These are phyloP conservation scores for Phycomyces blakesleeanus DNA, from an alignment of 192 early-diverging fungal species.

Conservation along the genomic window DNA sequence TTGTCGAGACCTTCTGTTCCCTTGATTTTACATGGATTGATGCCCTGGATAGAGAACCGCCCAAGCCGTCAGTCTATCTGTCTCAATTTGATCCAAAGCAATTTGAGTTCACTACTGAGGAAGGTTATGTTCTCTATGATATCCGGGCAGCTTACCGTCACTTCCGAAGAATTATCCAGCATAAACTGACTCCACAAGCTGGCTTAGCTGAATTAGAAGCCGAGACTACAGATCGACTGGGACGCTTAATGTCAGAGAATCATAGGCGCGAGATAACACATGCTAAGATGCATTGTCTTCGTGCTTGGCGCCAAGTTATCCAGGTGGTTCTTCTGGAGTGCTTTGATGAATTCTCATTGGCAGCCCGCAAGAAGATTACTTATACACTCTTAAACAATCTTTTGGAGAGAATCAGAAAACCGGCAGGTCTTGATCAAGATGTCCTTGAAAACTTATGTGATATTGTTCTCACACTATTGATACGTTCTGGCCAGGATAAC, in stretches of 20 bases:
- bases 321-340: slow-evolving; percentile 65
- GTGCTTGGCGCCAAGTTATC: slow-evolving; percentile 80
- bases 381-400: slow-evolving; percentile 68
- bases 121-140: slow-evolving; percentile 64
- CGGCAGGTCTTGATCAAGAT: slow-evolving; percentile 30
- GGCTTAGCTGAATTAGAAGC: slow-evolving; percentile 30
- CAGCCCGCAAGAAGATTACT: slow-evolving; percentile 56
- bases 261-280: slow-evolving; percentile 62
- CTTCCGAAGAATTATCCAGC: neutral
- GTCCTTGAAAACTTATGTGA: slow-evolving; percentile 53
- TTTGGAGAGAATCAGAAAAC: slow-evolving; percentile 51
- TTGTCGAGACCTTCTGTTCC: slow-evolving; percentile 68
- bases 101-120: slow-evolving; percentile 49
- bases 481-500: slow-evolving; percentile 53
- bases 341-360: slow-evolving; percentile 60
- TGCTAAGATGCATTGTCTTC: slow-evolving; percentile 64
- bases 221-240: slow-evolving; percentile 58
- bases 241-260: slow-evolving; percentile 70
- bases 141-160: slow-evolving; percentile 45
- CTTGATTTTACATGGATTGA: slow-evolving; percentile 61
- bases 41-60: slow-evolving; percentile 23
- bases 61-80: slow-evolving; percentile 37
- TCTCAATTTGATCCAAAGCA: slow-evolving; percentile 43
- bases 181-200: neutral
- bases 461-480: slow-evolving; percentile 55